Conservation (phyloP, 495 filamentous ascomycete genomes). For the Trichodelitschia bisporula region DNA sequence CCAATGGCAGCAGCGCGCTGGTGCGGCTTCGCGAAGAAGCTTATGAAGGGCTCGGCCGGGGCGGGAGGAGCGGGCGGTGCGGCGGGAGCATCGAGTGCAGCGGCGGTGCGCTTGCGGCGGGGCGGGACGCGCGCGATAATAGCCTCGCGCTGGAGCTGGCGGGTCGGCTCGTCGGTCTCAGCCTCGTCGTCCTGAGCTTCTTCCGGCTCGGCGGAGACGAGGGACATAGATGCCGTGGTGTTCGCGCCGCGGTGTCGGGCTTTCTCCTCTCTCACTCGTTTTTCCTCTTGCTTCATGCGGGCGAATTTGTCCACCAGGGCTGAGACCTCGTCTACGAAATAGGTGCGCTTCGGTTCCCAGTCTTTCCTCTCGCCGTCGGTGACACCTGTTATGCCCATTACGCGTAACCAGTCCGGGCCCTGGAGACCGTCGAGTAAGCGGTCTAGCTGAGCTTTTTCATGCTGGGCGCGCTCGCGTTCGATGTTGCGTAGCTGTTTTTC, state of each 20-base stretch:
- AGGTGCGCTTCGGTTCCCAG: conserved; percentile 62
- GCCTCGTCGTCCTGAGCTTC: not conserved
- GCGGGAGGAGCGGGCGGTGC: not conserved
- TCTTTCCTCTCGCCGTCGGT: conserved; percentile 62
- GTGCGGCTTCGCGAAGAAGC: conserved; percentile 59
- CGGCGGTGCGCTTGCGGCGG: not conserved
- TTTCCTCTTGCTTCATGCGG: conserved; percentile 75
- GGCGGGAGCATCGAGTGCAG: no score
- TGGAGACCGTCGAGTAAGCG: conserved; percentile 66
- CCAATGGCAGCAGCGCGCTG: conserved; percentile 51
- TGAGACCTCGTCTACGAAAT: conserved; percentile 61
- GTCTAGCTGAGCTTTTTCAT: conserved; percentile 74
- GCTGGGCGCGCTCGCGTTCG: conserved; percentile 73
- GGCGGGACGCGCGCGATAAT: no score
- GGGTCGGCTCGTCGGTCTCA: not conserved
- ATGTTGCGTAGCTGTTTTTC: conserved; percentile 87
- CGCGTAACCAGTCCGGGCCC: conserved; percentile 77
- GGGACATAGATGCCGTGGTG: conserved; percentile 9
- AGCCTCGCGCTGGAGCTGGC: not conserved
- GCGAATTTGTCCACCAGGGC: conserved; percentile 67
- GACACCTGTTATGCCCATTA: conserved; percentile 76
- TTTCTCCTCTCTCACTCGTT: conserved; percentile 32
- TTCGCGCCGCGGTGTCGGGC: conserved; percentile 2
- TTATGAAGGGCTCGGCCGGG: conserved; percentile 46
- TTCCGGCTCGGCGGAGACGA: not conserved